Evolutionary conservation across 306 rosid genomes (phyloP).

Genomic region (Argentina anserina): DNA sequence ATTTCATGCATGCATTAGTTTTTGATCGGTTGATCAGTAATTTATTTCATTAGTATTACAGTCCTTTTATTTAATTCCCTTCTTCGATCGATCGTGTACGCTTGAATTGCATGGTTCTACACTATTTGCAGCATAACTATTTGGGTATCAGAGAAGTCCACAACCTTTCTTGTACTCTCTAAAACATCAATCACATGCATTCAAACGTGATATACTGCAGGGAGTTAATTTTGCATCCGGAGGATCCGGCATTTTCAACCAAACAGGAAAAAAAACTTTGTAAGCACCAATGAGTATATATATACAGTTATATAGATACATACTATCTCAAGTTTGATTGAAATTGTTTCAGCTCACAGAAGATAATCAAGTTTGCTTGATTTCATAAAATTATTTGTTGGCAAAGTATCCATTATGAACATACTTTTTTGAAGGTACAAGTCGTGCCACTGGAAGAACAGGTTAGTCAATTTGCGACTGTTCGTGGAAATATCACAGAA

Average conservation of each 20-base stretch:
- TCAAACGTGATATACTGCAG: constrained; percentile 19
- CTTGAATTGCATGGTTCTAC: background rate
- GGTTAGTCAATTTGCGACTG: constrained; percentile 38
- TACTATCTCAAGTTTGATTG: too few relatives aligned
- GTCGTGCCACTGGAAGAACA: constrained; percentile 35
- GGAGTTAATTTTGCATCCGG: constrained; percentile 57
- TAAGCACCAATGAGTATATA: background rate
- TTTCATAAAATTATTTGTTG: background rate
- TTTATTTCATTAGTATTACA: too few relatives aligned
- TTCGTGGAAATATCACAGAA: constrained; percentile 18
- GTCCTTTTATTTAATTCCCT: background rate
- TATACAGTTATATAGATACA: too few relatives aligned
- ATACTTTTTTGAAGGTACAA: constrained; percentile 41
- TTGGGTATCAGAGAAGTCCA: constrained; percentile 44
- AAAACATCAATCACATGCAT: constrained; percentile 3
- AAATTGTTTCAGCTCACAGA: background rate
- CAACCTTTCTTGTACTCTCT: constrained; percentile 35
- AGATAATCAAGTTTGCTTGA: background rate
- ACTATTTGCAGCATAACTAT: constrained; percentile 22
- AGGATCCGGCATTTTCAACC: constrained; percentile 41
- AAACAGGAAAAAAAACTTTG: constrained; percentile 23
- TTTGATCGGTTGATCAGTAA: too few relatives aligned
- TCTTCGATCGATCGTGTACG: too few relatives aligned
- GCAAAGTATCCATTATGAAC: too few relatives aligned
- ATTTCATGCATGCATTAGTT: too few relatives aligned